Conservation (phyloP, 2,329 filamentous ascomycete genomes). For the Penicillium sp. region DNA sequence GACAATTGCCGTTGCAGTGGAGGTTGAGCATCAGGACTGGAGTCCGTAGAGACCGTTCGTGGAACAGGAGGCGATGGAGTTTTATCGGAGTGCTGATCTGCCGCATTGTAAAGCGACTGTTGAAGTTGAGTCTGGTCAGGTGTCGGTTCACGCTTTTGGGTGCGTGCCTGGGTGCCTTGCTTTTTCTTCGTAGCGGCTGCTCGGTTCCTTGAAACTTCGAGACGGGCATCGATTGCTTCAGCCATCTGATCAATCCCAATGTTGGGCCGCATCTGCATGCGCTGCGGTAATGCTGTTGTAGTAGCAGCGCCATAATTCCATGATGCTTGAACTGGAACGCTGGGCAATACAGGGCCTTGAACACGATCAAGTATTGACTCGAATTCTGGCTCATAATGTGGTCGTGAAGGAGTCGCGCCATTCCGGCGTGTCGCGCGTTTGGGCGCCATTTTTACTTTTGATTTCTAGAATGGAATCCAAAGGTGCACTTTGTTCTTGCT, state of each 20-base stretch:
- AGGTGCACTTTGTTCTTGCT: background rate
- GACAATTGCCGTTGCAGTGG: slow-evolving; percentile 21
- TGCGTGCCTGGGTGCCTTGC: slow-evolving; percentile 11
- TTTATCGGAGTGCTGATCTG: slow-evolving; percentile 26
- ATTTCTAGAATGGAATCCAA: background rate
- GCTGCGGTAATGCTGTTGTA: slow-evolving; percentile 36
- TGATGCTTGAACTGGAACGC: slow-evolving; percentile 40
- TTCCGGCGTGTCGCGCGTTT: slow-evolving; percentile 25
- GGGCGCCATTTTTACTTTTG: slow-evolving; percentile 25
- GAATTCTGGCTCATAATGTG: background rate
- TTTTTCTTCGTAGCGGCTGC: slow-evolving; percentile 22
- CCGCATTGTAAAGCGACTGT: slow-evolving; percentile 28
- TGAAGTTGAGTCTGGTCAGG: slow-evolving; percentile 36
- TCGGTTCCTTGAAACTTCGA: slow-evolving; percentile 25
- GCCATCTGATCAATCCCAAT: slow-evolving; percentile 36
- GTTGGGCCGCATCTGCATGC: slow-evolving; percentile 31
- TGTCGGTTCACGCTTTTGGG: slow-evolving; percentile 32
- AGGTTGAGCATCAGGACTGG: slow-evolving; percentile 30
- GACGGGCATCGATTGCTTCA: slow-evolving; percentile 32
- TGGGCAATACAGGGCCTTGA: slow-evolving; percentile 31
- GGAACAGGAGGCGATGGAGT: slow-evolving; percentile 39
- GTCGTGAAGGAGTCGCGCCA: slow-evolving; percentile 6
- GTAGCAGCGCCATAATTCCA: slow-evolving; percentile 43
- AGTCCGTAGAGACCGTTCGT: slow-evolving; percentile 33
- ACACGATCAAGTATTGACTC: slow-evolving; percentile 2